Evolutionary conservation across 1,139 yeast genomes (phyloP).

Genomic region (Saccharomycopsis hybrid): DNA sequence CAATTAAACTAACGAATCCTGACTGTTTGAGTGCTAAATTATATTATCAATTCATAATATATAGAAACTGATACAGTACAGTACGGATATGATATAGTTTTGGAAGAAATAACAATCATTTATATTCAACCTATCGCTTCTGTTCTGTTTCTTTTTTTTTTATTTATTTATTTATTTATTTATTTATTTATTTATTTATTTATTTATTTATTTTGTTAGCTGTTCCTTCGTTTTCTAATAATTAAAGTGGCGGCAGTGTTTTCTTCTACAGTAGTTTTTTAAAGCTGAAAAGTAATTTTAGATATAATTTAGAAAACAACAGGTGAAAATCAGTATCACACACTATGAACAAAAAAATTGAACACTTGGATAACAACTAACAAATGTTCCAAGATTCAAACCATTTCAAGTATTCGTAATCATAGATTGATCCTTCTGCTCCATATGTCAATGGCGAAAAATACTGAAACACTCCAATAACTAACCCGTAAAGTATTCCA

Average conservation of each 20-base stretch:
- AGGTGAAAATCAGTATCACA: background rate
- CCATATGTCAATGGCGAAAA: slow-evolving; percentile 50
- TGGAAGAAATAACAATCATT: no score
- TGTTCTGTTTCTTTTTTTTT: background rate
- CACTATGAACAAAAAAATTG: background rate
- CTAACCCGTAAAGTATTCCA: slow-evolving; percentile 22
- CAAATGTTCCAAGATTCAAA: slow-evolving; percentile 38
- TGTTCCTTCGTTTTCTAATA: background rate
- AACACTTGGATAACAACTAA: background rate
- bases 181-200: slow-evolving; percentile 1
- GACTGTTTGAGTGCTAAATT: no score
- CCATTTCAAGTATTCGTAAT: slow-evolving; percentile 42
- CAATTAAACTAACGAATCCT: no score
- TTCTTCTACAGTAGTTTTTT: no score
- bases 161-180: slow-evolving; percentile 1
- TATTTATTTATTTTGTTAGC: background rate
- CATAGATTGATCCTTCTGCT: slow-evolving; percentile 41
- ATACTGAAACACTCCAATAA: slow-evolving; percentile 36
- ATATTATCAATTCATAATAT: no score
- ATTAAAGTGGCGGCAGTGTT: no score
- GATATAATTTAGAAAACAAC: no score
- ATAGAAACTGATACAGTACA: no score
- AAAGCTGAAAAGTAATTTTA: no score
- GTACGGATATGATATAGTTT: no score
- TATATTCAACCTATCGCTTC: no score